Conservation (phyloP, 1,139 yeast genomes). For the Debaryomyces fabryi region DNA sequence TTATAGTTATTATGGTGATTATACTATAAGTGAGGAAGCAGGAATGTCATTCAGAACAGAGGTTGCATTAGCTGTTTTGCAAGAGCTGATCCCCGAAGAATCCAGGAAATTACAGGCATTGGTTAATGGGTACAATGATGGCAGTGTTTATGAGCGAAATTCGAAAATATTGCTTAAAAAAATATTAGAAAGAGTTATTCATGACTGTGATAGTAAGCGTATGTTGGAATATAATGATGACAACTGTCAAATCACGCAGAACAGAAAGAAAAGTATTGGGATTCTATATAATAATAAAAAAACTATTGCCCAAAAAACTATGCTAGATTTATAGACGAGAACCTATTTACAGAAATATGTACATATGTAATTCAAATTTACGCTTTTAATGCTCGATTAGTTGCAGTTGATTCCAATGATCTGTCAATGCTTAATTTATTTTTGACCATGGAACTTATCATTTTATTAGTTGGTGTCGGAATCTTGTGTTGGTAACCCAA, state of each 20-base stretch:
- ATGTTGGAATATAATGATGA: slow-evolving; percentile 22
- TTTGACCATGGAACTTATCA: slow-evolving; percentile 51
- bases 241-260: slow-evolving; percentile 14
- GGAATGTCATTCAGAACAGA: slow-evolving; percentile 72
- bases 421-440: slow-evolving; percentile 40
- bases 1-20: slow-evolving; percentile 68
- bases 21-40: slow-evolving; percentile 56
- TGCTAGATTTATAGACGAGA: slow-evolving; percentile 8
- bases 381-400: slow-evolving; percentile 10
- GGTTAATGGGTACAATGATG: slow-evolving; percentile 48
- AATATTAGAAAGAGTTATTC: slow-evolving; percentile 34
- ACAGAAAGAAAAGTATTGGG: slow-evolving; percentile 24
- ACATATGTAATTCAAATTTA: slow-evolving; percentile 4
- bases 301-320: slow-evolving; percentile 21
- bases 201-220: slow-evolving; percentile 23
- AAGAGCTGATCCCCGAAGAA: slow-evolving; percentile 42
- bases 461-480: slow-evolving; percentile 49
- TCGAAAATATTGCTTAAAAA: slow-evolving; percentile 32
- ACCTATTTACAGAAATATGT: neutral
- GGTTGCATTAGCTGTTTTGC: slow-evolving; percentile 69
- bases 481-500: slow-evolving; percentile 50
- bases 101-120: slow-evolving; percentile 33
- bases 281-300: slow-evolving; percentile 27
- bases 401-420: slow-evolving; percentile 30
- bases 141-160: slow-evolving; percentile 36